phyloP scores from a whole-genome alignment of 768 basidiomycete species.

The Tylopilus balloui region DNA sequence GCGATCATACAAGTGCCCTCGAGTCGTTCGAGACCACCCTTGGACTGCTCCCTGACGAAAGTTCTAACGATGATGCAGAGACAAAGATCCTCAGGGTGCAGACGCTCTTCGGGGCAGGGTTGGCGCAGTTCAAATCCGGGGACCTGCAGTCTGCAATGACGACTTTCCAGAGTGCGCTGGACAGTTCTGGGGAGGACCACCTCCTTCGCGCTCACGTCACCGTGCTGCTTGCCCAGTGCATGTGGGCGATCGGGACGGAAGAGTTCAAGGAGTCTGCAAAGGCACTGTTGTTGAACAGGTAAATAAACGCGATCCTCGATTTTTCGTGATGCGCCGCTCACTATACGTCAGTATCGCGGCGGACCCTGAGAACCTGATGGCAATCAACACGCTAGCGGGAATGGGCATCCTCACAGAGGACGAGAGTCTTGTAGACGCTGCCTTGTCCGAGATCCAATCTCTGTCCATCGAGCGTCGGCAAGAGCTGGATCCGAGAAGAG shows the following conservation, averaged over 20 bases:
- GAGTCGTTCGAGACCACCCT: conserved; percentile 70
- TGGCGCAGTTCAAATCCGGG: conserved; percentile 64
- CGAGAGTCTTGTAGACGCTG: conserved; percentile 77
- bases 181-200: conserved; percentile 45
- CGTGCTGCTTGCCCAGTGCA: conserved; percentile 75
- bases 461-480: conserved; percentile 63
- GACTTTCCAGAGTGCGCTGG: conserved; percentile 64
- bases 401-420: conserved; percentile 84
- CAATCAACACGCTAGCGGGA: conserved; percentile 81
- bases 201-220: conserved; percentile 61
- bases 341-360: conserved; percentile 54
- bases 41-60: conserved; percentile 59
- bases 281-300: conserved; percentile 79
- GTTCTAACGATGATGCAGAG: conserved; percentile 30
- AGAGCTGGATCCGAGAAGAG: conserved; percentile 61
- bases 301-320: conserved; percentile 19
- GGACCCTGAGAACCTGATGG: conserved; percentile 74
- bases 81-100: conserved; percentile 51
- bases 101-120: conserved; percentile 63
- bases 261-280: conserved; percentile 78
- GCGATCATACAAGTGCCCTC: conserved; percentile 55
- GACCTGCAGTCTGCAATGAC: conserved; percentile 60
- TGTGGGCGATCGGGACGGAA: conserved; percentile 78
- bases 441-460: conserved; percentile 72
- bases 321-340: conserved; percentile 13